Conservation (phyloP, 2,329 filamentous ascomycete genomes). For the Phyllosticta paracitricarpa region DNA sequence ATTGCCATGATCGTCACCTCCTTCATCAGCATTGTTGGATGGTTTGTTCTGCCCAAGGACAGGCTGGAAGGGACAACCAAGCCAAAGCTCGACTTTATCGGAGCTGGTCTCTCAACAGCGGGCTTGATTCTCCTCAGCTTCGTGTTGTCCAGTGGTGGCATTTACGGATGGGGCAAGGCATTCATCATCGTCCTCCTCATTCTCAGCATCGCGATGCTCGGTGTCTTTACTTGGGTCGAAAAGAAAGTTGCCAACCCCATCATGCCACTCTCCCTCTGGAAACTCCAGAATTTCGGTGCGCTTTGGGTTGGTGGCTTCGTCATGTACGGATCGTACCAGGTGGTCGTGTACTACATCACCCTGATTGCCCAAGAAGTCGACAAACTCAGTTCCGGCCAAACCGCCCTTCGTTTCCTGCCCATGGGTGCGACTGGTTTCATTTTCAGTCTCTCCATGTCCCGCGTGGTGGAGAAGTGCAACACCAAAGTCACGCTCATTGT, state of each 20-base stretch:
- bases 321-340: constrained; percentile 34
- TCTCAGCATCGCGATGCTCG: constrained; percentile 28
- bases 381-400: constrained; percentile 28
- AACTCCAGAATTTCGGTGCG: constrained; percentile 36
- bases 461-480: constrained; percentile 28
- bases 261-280: constrained; percentile 39
- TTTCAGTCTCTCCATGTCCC: constrained; percentile 13
- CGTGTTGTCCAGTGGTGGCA: constrained; percentile 35
- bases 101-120: constrained; percentile 32
- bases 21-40: constrained; percentile 12
- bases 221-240: constrained; percentile 30
- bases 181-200: constrained; percentile 36
- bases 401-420: constrained; percentile 32
- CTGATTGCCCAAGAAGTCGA: constrained; percentile 33
- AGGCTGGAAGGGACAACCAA: constrained; percentile 22
- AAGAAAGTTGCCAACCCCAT: constrained; percentile 37
- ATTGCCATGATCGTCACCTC: constrained; percentile 7
- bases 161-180: constrained; percentile 37
- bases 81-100: constrained; percentile 32
- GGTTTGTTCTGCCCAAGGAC: constrained; percentile 32
- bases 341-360: constrained; percentile 34
- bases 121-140: constrained; percentile 37
- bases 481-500: constrained; percentile 27
- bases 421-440: constrained; percentile 33
- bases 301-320: constrained; percentile 37